Percentiles rank a stretch among this genome's conserved stretches.
Conservation (phyloP, 148 eudicot species). For the Vaccinium myrtillus region DNA sequence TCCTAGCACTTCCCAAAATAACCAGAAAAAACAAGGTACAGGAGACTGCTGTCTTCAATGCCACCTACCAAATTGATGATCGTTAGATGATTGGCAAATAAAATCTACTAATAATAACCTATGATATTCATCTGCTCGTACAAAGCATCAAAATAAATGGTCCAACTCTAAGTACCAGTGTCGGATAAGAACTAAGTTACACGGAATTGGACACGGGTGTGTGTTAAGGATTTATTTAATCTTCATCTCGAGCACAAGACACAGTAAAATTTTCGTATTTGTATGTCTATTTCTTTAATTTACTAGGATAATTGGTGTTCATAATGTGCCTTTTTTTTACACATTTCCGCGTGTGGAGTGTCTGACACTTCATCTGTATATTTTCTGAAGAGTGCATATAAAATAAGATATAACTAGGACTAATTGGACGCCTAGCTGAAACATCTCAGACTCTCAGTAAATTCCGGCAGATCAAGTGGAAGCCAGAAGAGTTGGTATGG, state of each 20-base stretch:
- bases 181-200: not conserved
- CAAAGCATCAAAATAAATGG: not conserved
- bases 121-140: too few species aligned
- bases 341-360: not conserved
- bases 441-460: too few species aligned
- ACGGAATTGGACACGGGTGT: not conserved
- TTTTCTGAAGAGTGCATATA: not conserved
- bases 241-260: not conserved
- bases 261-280: not conserved
- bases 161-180: not conserved
- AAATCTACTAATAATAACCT: constrained; percentile 1
- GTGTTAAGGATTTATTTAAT: not conserved
- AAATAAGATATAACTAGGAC: not conserved
- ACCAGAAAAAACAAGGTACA: not conserved
- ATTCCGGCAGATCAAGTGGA: too few species aligned
- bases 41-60: not conserved
- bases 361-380: not conserved
- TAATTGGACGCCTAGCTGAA: not conserved
- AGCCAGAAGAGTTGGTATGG: too few species aligned
- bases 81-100: not conserved
- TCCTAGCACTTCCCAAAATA: not conserved
- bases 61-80: constrained; percentile 5
- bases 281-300: not conserved
- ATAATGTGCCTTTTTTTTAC: not conserved
- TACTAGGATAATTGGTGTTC: not conserved